phyloP scores from a whole-genome alignment of 1,284 basidiomycete genomes.

The Moesziomyces aphidis region DNA sequence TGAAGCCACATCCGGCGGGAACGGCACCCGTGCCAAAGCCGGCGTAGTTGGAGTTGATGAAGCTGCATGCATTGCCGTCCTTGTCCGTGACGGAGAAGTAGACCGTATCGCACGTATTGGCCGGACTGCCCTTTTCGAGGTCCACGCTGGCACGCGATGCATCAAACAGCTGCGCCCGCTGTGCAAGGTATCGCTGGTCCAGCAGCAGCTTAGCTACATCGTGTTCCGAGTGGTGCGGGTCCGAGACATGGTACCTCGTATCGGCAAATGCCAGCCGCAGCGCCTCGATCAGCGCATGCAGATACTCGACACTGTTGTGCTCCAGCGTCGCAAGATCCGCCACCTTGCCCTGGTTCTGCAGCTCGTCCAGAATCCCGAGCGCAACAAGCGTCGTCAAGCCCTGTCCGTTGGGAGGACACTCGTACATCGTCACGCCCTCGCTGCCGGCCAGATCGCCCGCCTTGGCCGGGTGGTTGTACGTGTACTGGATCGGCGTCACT shows the following conservation, averaged over 20 bases:
- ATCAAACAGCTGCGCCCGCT: slow-evolving; percentile 84
- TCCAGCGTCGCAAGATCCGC: slow-evolving; percentile 80
- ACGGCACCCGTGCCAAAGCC: slow-evolving; percentile 76
- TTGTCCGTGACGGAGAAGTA: slow-evolving; percentile 80
- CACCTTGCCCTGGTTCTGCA: slow-evolving; percentile 80
- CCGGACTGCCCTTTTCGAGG: slow-evolving; percentile 81
- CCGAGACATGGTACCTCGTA: slow-evolving; percentile 86
- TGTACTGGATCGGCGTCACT: slow-evolving; percentile 90
- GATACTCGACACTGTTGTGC: slow-evolving; percentile 87
- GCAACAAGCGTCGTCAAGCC: slow-evolving; percentile 93
- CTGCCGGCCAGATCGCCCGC: slow-evolving; percentile 59
- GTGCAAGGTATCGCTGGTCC: slow-evolving; percentile 79
- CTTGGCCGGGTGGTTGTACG: slow-evolving; percentile 72
- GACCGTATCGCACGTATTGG: slow-evolving; percentile 88
- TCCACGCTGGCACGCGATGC: slow-evolving; percentile 75
- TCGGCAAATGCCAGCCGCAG: slow-evolving; percentile 82
- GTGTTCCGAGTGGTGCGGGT: slow-evolving; percentile 80
- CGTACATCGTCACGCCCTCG: slow-evolving; percentile 71
- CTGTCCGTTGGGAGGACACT: slow-evolving; percentile 96
- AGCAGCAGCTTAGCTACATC: slow-evolving; percentile 71
- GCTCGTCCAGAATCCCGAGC: slow-evolving; percentile 87
- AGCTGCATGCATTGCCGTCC: slow-evolving; percentile 93
- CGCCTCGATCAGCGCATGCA: slow-evolving; percentile 87
- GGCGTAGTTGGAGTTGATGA: slow-evolving; percentile 87
- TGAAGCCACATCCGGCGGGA: slow-evolving; percentile 93